These are phyloP conservation scores for Lophiotrema nucula DNA, from an alignment of 495 filamentous ascomycete species.

Conservation along the genomic window DNA sequence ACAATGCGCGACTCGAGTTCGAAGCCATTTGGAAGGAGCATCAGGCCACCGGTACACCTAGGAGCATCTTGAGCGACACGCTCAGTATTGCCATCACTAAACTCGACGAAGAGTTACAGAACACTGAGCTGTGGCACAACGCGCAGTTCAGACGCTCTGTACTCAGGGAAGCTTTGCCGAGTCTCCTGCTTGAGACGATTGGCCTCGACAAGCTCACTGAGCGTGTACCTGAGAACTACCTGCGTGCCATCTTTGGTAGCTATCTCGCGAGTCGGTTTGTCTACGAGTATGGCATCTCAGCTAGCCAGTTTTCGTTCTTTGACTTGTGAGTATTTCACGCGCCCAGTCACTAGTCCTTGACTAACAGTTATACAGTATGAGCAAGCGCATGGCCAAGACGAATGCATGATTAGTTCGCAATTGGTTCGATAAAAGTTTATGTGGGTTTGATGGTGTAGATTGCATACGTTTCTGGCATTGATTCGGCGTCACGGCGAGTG, in stretches of 20 bases:
- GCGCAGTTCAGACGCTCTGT: conserved; percentile 72
- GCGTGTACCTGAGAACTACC: conserved; percentile 84
- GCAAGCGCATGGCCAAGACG: conserved; percentile 37
- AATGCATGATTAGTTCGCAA: conserved; percentile 8
- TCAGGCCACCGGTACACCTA: conserved; percentile 70
- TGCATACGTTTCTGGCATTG: neutral
- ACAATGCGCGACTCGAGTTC: conserved; percentile 89
- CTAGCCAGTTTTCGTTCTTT: conserved; percentile 97
- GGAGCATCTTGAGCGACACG: conserved; percentile 83
- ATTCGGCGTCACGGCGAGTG: neutral
- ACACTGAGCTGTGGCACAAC: conserved; percentile 88
- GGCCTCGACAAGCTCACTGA: conserved; percentile 82
- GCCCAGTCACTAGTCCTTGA: neutral
- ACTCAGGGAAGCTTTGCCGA: conserved; percentile 81
- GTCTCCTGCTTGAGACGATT: conserved; percentile 80
- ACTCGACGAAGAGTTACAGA: conserved; percentile 91
- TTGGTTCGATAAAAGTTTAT: no score
- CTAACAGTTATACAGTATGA: conserved; percentile 2
- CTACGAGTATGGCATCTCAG: conserved; percentile 87
- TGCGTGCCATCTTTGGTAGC: conserved; percentile 92
- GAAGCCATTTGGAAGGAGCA: conserved; percentile 97
- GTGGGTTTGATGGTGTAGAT: neutral
- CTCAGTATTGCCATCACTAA: conserved; percentile 89
- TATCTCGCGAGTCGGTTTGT: conserved; percentile 94
- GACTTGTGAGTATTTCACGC: conserved; percentile 71